Evolutionary conservation across 306 rosid genomes (phyloP), one percentile per base, ranked within the genome.

Genomic region (Oxytropis ochrocephala): DNA sequence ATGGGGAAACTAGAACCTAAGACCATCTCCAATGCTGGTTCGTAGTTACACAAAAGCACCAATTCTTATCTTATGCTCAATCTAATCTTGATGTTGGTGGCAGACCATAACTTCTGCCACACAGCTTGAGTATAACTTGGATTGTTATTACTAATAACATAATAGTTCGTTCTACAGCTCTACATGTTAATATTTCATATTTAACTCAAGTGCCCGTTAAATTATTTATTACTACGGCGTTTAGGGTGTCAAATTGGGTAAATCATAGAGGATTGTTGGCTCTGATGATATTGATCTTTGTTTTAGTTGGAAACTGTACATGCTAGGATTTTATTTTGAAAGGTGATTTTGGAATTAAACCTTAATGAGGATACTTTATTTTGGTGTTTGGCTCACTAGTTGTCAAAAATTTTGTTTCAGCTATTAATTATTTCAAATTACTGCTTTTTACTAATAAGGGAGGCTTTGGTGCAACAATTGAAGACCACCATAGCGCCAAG

Each of bases 291-390:
- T 60, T 50, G 13, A 35, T 67, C 66, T 10, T 57, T 32, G 58
- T 49, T 38, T 12, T 30, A 30, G 55, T 42, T 62, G 18, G 49
- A 73, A 73, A 46, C 16, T 39, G 13, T 32, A 29, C 56, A 49
- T n/a, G 65, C 4, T 1, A 32, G 27, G 16, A 60, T 29, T 69
- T 76, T 70, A 42, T 60, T 59, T 60, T 74, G 66, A 73, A 51
- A 49, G 64, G 59, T 36, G 35, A 36, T 9, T 53, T 67, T 60
- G 44, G 43, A 4, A 43, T 68, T 47, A 39, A 19, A 42, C 36
- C 57, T 47, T 36, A 13, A 39, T 49, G 2, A 19, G 19, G 30
- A 27, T 52, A 59, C 63, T 58, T 60, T 66, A 38, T 50, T 38
- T 51, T 62, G 16, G 50, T 53, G 42, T 47, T 48, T 58, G 56